Evolutionary conservation across 2,329 filamentous ascomycete species (phyloP).

Genomic region (Colletotrichum falcatum): DNA sequence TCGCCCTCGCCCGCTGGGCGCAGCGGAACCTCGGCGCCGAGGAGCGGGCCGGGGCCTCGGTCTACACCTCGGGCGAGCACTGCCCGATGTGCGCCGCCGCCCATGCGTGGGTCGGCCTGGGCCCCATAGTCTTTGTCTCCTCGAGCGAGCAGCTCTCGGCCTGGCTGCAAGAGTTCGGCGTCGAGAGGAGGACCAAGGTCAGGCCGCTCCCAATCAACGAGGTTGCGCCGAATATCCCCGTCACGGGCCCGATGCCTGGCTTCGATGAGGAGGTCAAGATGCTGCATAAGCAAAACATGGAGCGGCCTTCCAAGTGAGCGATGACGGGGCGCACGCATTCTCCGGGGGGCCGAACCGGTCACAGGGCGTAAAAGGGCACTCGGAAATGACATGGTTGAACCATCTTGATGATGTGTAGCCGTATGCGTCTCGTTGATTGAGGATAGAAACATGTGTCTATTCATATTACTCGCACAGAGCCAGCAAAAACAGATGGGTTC

Average conservation of each 20-base stretch:
- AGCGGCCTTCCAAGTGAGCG: background rate
- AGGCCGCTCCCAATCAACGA: slow-evolving; percentile 46
- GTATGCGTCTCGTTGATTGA: too few species aligned
- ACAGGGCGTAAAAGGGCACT: too few species aligned
- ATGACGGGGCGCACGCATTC: too few species aligned
- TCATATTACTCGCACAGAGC: background rate
- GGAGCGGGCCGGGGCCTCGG: slow-evolving; percentile 53
- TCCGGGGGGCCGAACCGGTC: too few species aligned
- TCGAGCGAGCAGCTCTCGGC: slow-evolving; percentile 47
- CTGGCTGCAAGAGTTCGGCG: slow-evolving; percentile 48
- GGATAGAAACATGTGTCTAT: too few species aligned
- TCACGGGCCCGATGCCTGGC: slow-evolving; percentile 48
- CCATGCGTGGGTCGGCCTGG: slow-evolving; percentile 51
- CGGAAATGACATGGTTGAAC: too few species aligned
- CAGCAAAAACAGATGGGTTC: background rate
- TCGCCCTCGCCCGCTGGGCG: slow-evolving; percentile 53
- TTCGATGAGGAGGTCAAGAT: slow-evolving; percentile 48
- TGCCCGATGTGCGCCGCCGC: slow-evolving; percentile 54
- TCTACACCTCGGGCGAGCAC: slow-evolving; percentile 55
- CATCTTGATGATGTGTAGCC: too few species aligned
- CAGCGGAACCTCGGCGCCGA: slow-evolving; percentile 51
- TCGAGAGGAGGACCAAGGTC: slow-evolving; percentile 41
- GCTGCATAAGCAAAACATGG: slow-evolving; percentile 43
- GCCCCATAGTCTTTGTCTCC: slow-evolving; percentile 50
- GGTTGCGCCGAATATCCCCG: slow-evolving; percentile 46